Evolutionary conservation across 345 rosid genomes (phyloP), one percentile per base, ranked within the genome.

Genomic region (Dipteronia dyeriana): DNA sequence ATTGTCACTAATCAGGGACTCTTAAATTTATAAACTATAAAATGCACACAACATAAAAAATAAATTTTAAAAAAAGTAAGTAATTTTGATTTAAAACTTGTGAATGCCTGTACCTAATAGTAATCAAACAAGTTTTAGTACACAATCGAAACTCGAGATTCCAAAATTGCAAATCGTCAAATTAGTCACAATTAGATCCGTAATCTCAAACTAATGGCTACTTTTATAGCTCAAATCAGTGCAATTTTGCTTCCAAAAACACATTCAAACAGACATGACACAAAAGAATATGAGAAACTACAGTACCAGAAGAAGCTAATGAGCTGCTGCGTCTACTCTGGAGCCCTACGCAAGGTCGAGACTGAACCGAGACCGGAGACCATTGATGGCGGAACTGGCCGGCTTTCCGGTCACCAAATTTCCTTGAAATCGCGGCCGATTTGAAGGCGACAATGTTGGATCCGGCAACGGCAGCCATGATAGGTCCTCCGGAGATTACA

Each of bases 391-490:
- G 82, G 70, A 83, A 67, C 17, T 85, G 92, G 51, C 71, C 68
- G 72, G 76, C 20, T 84, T 81, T 87, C 29, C 82, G 86, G 61
- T 81, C 84, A 47, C 79, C 38, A n/a, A 57, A 67, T 66, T 56
- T 78, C 31, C 75, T 62, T 4, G 88, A 79, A 77, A 71, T 78
- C 5, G 85, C 83, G 59, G 83, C 77, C 20, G 87, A 68, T 83
- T 86, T 91, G 77, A 90, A 79, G 51, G 91, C 85, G 72, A 84
- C 74, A 78, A 82, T 68, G 49, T 68, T 87, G 63, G 97, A 83
- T 82, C 86, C 93, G 59, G 94, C 81, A 62, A 85, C 78, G 17
- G 93, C 85, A 78, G 94, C 95, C 91, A 87, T 85, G 14, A 80
- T 76, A 72, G 77, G 41, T 67, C 84, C 71, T 71, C 78, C 77